Evolutionary conservation across 345 rosid species (phyloP).

Genomic region (Brassica nigra): DNA sequence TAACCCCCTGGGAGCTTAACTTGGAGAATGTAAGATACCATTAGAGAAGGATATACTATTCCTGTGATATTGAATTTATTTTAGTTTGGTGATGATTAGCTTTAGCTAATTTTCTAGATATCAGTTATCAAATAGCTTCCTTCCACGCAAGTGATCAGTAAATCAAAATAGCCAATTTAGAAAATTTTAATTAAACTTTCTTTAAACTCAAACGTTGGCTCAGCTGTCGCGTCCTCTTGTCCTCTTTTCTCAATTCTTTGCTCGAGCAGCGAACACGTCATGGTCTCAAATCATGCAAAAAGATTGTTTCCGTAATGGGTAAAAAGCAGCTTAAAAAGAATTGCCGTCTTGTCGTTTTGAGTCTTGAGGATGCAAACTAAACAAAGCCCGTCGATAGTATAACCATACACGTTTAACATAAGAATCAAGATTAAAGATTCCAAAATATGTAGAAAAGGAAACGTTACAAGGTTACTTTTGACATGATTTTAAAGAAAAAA

Average conservation of each 20-base stretch:
- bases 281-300: background rate
- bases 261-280: background rate
- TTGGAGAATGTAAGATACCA: background rate
- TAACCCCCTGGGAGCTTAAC: too few species aligned
- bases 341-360: background rate
- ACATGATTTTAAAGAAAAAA: background rate
- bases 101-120: background rate
- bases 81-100: background rate
- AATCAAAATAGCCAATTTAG: background rate
- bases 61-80: background rate
- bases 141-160: slow-evolving; percentile 1
- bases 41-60: background rate
- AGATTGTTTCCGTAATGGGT: background rate
- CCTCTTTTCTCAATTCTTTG: background rate
- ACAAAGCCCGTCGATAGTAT: slow-evolving; percentile 23
- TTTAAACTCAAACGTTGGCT: background rate
- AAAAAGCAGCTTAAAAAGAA: background rate
- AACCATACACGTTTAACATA: slow-evolving; percentile 32
- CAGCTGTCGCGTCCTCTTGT: background rate
- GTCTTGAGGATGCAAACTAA: slow-evolving; percentile 11
- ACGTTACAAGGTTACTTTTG: background rate
- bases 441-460: background rate
- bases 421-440: background rate
- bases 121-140: background rate
- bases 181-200: background rate